phyloP scores from a whole-genome alignment of 148 eudicot species.

The Rhododendron simsii region DNA sequence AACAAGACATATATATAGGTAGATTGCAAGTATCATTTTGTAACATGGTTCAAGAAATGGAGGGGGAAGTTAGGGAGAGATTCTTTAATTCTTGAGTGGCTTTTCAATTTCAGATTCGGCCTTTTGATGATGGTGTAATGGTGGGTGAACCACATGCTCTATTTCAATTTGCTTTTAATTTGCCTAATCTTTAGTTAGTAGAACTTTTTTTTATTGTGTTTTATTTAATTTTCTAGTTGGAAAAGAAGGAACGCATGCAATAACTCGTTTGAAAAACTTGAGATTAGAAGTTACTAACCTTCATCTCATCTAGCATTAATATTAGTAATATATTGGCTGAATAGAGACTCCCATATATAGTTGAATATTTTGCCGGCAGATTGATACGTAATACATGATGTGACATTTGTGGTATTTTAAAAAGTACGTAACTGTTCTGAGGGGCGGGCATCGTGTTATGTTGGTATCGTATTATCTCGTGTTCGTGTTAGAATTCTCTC shows the following conservation, averaged over 20 bases:
- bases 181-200: background rate
- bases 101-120: slow-evolving; percentile 25
- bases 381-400: background rate
- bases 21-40: background rate
- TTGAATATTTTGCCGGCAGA: background rate
- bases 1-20: background rate
- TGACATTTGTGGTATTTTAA: background rate
- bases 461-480: too few species aligned
- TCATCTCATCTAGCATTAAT: background rate
- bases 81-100: slow-evolving; percentile 35
- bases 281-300: too few species aligned
- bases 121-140: slow-evolving; percentile 20
- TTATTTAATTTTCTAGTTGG: background rate
- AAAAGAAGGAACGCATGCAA: background rate
- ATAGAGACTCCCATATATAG: background rate
- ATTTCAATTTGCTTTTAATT: background rate
- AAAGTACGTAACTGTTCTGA: background rate
- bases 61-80: slow-evolving; percentile 45
- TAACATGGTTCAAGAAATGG: slow-evolving; percentile 20
- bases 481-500: too few species aligned
- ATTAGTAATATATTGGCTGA: background rate
- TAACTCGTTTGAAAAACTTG: background rate
- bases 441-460: too few species aligned
- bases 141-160: slow-evolving; percentile 48
- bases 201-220: background rate